phyloP scores from a whole-genome alignment of 805 yeast genomes.

The Nakazawaea wickerhamii region DNA sequence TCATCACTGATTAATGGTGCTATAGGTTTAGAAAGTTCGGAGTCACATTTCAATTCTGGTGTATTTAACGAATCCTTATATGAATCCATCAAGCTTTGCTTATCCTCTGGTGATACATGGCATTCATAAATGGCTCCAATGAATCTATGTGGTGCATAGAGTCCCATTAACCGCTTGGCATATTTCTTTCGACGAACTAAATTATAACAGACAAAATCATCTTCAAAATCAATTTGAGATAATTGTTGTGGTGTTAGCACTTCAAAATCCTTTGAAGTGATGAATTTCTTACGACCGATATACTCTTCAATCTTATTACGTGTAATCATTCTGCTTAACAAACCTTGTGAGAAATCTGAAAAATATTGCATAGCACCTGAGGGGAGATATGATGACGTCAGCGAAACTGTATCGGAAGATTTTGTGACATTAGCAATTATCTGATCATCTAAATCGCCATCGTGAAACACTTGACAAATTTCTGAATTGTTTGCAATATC shows the following conservation, averaged over 20 bases:
- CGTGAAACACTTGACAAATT: background rate
- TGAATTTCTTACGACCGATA: slow-evolving; percentile 4
- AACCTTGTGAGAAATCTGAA: slow-evolving; percentile 11
- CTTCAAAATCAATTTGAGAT: background rate
- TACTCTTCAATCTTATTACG: slow-evolving; percentile 2
- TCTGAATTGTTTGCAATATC: too few species aligned
- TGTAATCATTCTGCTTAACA: background rate
- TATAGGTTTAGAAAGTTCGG: slow-evolving; percentile 36
- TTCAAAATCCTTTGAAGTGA: slow-evolving; percentile 7
- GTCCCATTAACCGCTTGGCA: slow-evolving; percentile 36
- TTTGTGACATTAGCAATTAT: too few species aligned
- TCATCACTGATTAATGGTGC: slow-evolving; percentile 58
- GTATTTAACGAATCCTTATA: slow-evolving; percentile 13
- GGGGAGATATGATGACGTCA: too few species aligned
- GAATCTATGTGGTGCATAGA: slow-evolving; percentile 51
- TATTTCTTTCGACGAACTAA: slow-evolving; percentile 54
- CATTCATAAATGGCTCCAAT: slow-evolving; percentile 64
- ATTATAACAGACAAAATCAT: slow-evolving; percentile 44
- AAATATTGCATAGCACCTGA: slow-evolving; percentile 1
- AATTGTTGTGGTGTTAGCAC: slow-evolving; percentile 10
- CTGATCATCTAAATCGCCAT: too few species aligned
- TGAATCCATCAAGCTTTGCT: slow-evolving; percentile 16
- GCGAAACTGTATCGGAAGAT: too few species aligned
- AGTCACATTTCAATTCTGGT: slow-evolving; percentile 29
- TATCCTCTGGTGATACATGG: slow-evolving; percentile 27